Evolutionary conservation across 2,329 filamentous ascomycete species (phyloP), one percentile per base, ranked within the genome.

Genomic region (Penicillium sp.): DNA sequence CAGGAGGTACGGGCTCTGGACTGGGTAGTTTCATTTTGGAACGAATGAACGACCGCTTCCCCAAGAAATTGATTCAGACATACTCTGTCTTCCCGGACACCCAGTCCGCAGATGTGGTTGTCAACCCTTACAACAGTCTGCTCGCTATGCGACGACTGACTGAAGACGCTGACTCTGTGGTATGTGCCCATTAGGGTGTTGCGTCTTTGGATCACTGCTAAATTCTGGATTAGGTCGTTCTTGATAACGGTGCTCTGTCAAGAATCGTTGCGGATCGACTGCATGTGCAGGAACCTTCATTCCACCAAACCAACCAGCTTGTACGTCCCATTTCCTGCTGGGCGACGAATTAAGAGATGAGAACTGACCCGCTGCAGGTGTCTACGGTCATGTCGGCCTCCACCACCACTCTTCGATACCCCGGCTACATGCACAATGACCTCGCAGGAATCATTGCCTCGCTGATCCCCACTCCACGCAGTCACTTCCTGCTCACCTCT

Each of bases 341-440:
- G 11, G 6, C 13, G n/a, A 17, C 16, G 16, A 8, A 15, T 16
- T 7, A n/a, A n/a, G 25, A n/a, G 11, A 11, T 16, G 20, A 8
- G 9, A 21, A 18, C 15, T 30, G 20, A 16, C 18, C 7, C 14
- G 15, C 20, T 10, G n/a, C 33, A 85, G 80, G 78, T 93, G 3
- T 93, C 89, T 6, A 98, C 94, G 1, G 94, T 98, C 65, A 98
- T 98, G 93, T 96, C 90, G 23, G 93, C 93, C 26, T 94, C 88
- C 62, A 98, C 93, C 3, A 97, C 91, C 7, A 96, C 94, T 2
- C 80, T 98, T 35, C 81, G 93, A 61, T 98, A 98, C 65, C 93
- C 93, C 1, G 93, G 93, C 26, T 98, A 98, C 71, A 98, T 98
- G 93, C 93, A 98, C 75, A 98, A 98, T 67, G 93, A 98, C 63